These are phyloP conservation scores for Russula brevipes DNA, from an alignment of 768 basidiomycete genomes.

Conservation along the genomic window DNA sequence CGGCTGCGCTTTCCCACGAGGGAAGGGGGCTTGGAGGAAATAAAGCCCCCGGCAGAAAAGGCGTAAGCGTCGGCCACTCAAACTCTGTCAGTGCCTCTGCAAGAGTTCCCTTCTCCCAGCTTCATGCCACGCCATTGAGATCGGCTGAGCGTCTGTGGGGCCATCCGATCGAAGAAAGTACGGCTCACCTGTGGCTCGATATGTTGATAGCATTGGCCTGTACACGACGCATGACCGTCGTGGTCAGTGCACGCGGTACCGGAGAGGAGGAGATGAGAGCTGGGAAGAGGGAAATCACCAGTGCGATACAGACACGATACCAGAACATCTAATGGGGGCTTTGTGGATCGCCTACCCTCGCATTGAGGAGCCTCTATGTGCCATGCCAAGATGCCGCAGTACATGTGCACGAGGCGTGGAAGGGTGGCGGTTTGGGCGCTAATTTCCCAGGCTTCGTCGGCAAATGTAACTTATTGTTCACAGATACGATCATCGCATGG, in stretches of 20 bases:
- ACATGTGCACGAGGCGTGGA: neutral
- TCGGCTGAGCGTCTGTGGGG: neutral
- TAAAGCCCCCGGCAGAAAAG: conserved; percentile 41
- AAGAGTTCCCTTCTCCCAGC: conserved; percentile 59
- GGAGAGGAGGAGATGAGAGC: neutral
- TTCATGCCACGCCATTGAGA: conserved; percentile 25
- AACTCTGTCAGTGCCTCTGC: conserved; percentile 53
- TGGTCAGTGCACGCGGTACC: conserved; percentile 2
- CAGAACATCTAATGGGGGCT: conserved; percentile 2
- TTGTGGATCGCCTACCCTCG: neutral
- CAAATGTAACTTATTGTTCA: neutral
- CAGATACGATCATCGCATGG: neutral
- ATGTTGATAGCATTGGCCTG: conserved; percentile 29
- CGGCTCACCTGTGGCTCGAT: conserved; percentile 21
- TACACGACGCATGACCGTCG: conserved; percentile 19
- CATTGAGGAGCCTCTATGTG: neutral
- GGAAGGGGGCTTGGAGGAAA: conserved; percentile 37
- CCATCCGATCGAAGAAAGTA: neutral
- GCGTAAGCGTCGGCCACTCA: conserved; percentile 45
- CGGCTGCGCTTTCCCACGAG: conserved; percentile 32
- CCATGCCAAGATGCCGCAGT: neutral
- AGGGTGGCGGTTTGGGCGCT: neutral
- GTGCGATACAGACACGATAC: neutral
- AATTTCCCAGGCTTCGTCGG: neutral
- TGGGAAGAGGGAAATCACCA: neutral